Conservation (phyloP, 768 basidiomycete species). For the Dacryopinax primogenitus region DNA sequence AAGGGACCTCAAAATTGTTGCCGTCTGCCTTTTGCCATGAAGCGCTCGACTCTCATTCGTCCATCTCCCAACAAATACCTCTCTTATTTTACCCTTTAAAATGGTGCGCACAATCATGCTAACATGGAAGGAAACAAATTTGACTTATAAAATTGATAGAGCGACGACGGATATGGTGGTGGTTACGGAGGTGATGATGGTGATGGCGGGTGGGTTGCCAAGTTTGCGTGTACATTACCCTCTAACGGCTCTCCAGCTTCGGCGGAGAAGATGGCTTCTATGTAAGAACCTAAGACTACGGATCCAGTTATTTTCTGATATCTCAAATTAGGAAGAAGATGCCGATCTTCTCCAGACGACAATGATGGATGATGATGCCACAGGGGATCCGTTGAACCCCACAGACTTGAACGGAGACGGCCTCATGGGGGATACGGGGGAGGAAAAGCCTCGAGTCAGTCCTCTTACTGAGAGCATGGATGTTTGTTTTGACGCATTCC, state of each 20-base stretch:
- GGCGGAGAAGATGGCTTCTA: slow-evolving; percentile 3
- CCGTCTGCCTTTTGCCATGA: not conserved
- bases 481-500: not conserved
- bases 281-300: not conserved
- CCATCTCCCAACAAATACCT: not conserved
- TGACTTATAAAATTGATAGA: not conserved
- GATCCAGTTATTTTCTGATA: not conserved
- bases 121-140: not conserved
- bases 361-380: not conserved
- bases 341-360: not conserved
- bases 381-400: not conserved
- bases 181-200: slow-evolving; percentile 2
- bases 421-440: not conserved
- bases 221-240: not conserved
- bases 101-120: not conserved
- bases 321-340: not conserved
- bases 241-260: not conserved
- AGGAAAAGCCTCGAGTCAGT: not conserved
- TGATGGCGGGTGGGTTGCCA: not conserved
- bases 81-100: not conserved
- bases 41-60: not conserved
- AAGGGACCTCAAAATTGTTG: not conserved
- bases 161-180: not conserved
- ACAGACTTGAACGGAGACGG: not conserved
- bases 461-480: not conserved